Conservation (phyloP, 2,329 filamentous ascomycete genomes). For the Aspergillus novoparasiticus region DNA sequence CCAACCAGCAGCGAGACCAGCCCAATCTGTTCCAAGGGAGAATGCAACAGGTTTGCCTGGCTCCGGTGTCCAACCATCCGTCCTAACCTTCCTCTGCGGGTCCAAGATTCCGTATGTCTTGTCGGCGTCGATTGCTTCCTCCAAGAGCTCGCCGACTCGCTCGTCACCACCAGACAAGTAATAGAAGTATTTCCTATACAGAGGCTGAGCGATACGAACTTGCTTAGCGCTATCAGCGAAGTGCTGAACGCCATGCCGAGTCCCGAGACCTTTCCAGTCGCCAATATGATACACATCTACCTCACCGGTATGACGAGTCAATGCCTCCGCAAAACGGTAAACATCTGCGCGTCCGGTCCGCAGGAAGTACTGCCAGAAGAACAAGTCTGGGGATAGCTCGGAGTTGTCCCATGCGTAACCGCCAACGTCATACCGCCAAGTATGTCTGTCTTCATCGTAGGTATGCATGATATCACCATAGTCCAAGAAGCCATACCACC, state of each 20-base stretch:
- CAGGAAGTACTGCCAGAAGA: conserved; percentile 65
- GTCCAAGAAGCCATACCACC: conserved; percentile 67
- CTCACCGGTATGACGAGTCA: conserved; percentile 62
- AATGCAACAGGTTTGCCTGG: conserved; percentile 51
- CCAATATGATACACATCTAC: conserved; percentile 66
- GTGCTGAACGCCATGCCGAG: conserved; percentile 65
- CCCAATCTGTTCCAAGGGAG: conserved; percentile 62
- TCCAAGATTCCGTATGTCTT: conserved; percentile 58
- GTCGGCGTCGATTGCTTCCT: conserved; percentile 56
- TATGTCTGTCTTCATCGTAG: conserved; percentile 61
- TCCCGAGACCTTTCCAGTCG: conserved; percentile 61
- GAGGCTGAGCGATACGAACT: conserved; percentile 60
- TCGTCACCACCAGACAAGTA: conserved; percentile 60
- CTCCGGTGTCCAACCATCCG: conserved; percentile 52
- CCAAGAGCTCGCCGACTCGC: conserved; percentile 57
- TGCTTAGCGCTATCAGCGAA: conserved; percentile 65
- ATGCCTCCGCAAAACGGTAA: conserved; percentile 61
- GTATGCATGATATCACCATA: conserved; percentile 66
- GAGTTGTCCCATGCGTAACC: conserved; percentile 69
- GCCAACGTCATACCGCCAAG: conserved; percentile 65
- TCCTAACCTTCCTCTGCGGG: conserved; percentile 61
- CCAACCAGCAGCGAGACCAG: conserved; percentile 59
- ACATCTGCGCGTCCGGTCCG: conserved; percentile 60
- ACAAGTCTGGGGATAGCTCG: conserved; percentile 64
- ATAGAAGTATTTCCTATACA: conserved; percentile 61